Evolutionary conservation across 441 rosid genomes (phyloP).

Genomic region (Arabidopsis lyrata): DNA sequence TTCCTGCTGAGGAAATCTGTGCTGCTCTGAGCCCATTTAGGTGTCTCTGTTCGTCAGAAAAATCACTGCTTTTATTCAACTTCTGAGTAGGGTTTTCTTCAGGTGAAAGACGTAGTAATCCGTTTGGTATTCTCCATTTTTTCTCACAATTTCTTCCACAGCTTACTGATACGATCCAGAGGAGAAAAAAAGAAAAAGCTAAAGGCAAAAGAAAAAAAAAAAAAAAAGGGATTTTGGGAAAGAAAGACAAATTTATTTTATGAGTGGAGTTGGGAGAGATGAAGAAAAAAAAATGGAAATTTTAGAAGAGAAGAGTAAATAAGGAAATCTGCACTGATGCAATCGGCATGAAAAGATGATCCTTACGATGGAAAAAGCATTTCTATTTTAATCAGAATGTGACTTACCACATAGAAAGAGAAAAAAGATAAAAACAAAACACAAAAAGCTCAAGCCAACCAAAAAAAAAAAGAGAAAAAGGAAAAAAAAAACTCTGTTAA

Average conservation of each 20-base stretch:
- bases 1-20: slow-evolving; percentile 86
- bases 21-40: slow-evolving; percentile 87
- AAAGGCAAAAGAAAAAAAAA: neutral
- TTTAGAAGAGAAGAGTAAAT: slow-evolving; percentile 30
- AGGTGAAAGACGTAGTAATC: slow-evolving; percentile 25
- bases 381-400: slow-evolving; percentile 45
- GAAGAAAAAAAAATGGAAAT: neutral
- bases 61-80: neutral
- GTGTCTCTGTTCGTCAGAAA: slow-evolving; percentile 35
- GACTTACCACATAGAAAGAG: slow-evolving; percentile 35
- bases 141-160: slow-evolving; percentile 23
- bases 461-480: neutral
- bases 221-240: slow-evolving; percentile 24
- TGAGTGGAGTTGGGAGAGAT: slow-evolving; percentile 10
- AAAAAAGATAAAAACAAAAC: slow-evolving; percentile 27
- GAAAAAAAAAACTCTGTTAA: neutral
- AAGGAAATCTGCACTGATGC: slow-evolving; percentile 37
- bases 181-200: neutral
- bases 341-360: slow-evolving; percentile 45
- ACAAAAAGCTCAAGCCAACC: slow-evolving; percentile 4
- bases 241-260: slow-evolving; percentile 21
- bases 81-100: slow-evolving; percentile 12
- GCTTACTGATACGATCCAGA: slow-evolving; percentile 42
- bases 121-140: slow-evolving; percentile 6
- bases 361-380: slow-evolving; percentile 39